Evolutionary conservation across 2,329 filamentous ascomycete species (phyloP), one percentile per base, ranked within the genome.

Genomic region (Cucurbitaria berberidis): DNA sequence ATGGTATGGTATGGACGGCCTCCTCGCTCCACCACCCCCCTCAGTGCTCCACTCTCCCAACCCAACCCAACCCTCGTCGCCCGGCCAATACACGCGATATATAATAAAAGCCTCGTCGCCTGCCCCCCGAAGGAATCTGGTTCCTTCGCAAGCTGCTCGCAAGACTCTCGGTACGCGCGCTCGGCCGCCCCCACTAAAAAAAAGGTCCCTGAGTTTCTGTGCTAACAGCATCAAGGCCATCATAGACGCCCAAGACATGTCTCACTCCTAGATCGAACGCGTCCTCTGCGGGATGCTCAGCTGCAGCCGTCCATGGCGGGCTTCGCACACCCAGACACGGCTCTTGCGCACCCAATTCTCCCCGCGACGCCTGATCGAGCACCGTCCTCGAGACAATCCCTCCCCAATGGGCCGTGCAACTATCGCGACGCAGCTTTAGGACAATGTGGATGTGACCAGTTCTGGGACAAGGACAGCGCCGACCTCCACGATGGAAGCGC

Each of bases 331-430:
- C 62, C 62, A 55, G 56, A 62, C 48, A 56, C 64, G 48, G 49
- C 59, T 43, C 34, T 60, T 52, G 55, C 68, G 51, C 60, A 57
- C 36, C 55, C 49, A 39, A 44, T 40, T 43, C 47, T 57, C 38
- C 55, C 53, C 53, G 50, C 70, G 48, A 42, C 59, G 32, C 38
- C 53, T 32, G 43, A 53, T 48, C 53, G 54, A 46, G 47, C 51
- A 29, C 51, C 60, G 16, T 61, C 63, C 41, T 61, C 67, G 53
- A 66, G 64, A 55, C 66, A 59, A 53, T 65, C 70, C 24, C 71
- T 82, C 15, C 82, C 82, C n/a, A 76, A 69, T 59, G 82, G 82
- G 41, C 72, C 77, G 29, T 85, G 82, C 75, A 81, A 81, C 65
- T 82, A 76, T 68, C 79, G 78, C 62, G 78, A 83, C 56, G 64